A percentile compares a stretch with the other conserved stretches of the same genome.
Evolutionary conservation across 1,284 basidiomycete genomes (phyloP).

Genomic region (Leccinum subrobustum): DNA sequence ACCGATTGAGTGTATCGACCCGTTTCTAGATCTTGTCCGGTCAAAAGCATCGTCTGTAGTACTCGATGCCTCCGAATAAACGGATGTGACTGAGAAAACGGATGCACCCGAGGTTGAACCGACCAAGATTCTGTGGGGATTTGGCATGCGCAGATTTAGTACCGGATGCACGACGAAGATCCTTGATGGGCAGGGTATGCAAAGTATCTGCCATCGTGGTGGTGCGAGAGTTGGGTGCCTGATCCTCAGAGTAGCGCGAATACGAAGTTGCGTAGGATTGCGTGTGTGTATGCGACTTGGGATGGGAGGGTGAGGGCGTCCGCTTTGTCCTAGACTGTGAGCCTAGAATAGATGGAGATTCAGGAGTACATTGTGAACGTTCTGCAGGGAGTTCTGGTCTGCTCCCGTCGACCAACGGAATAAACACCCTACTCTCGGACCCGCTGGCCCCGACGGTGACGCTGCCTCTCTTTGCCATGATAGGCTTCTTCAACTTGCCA

Average conservation of each 20-base stretch:
- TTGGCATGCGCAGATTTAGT: constrained; percentile 20
- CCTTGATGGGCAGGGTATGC: not conserved
- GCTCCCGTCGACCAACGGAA: constrained; percentile 17
- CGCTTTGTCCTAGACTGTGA: constrained; percentile 19
- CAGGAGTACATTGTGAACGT: constrained; percentile 8
- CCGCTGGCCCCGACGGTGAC: constrained; percentile 7
- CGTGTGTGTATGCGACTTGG: constrained; percentile 16
- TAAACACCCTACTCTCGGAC: constrained; percentile 15
- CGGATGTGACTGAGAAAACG: constrained; percentile 24
- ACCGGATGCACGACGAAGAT: not conserved
- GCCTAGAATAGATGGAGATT: constrained; percentile 22
- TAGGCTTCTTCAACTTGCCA: constrained; percentile 75
- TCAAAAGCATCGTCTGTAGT: constrained; percentile 18
- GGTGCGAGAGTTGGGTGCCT: not conserved
- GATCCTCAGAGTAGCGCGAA: constrained; percentile 20
- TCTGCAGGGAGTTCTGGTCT: constrained; percentile 1
- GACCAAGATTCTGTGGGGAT: constrained; percentile 12
- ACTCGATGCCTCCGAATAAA: constrained; percentile 33
- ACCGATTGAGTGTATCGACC: constrained; percentile 15
- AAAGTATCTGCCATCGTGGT: constrained; percentile 6
- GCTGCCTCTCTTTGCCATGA: constrained; percentile 64
- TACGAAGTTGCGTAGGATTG: constrained; percentile 18
- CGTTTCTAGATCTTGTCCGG: constrained; percentile 11
- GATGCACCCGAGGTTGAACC: constrained; percentile 30
- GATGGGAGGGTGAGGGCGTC: constrained; percentile 18